Conservation (phyloP, 805 yeast genomes). For the Pichia scutulata region DNA sequence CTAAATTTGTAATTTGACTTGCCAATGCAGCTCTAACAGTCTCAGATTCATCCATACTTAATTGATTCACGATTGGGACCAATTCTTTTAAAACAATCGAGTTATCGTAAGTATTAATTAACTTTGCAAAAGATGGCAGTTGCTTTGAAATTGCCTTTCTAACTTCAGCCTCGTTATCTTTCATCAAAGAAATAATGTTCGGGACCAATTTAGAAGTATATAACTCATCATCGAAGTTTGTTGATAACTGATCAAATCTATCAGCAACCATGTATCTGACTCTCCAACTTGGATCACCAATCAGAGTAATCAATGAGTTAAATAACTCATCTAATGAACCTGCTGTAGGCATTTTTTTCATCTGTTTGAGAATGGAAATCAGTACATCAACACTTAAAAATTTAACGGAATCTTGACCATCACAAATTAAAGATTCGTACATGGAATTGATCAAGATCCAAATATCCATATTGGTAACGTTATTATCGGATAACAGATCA, state of each 20-base stretch:
- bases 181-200: constrained; percentile 69
- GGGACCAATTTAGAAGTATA: constrained; percentile 55
- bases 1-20: constrained; percentile 74
- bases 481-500: constrained; percentile 36
- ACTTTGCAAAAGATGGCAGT: constrained; percentile 63
- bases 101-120: constrained; percentile 35
- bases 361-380: constrained; percentile 64
- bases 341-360: not conserved
- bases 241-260: constrained; percentile 67
- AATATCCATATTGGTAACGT: not conserved
- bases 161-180: constrained; percentile 94
- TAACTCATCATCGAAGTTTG: constrained; percentile 50
- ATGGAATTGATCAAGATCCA: constrained; percentile 75
- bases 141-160: constrained; percentile 92
- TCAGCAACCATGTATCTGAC: constrained; percentile 99
- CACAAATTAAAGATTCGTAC: constrained; percentile 72
- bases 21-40: constrained; percentile 91
- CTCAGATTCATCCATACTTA: constrained; percentile 88
- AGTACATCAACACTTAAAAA: constrained; percentile 82
- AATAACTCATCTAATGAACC: constrained; percentile 57
- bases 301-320: constrained; percentile 58
- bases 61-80: constrained; percentile 73
- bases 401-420: constrained; percentile 92
- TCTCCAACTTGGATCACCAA: constrained; percentile 93
- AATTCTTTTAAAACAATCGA: constrained; percentile 57